Conservation (phyloP, 1,284 basidiomycete genomes). For the Cerioporus squamosus region DNA sequence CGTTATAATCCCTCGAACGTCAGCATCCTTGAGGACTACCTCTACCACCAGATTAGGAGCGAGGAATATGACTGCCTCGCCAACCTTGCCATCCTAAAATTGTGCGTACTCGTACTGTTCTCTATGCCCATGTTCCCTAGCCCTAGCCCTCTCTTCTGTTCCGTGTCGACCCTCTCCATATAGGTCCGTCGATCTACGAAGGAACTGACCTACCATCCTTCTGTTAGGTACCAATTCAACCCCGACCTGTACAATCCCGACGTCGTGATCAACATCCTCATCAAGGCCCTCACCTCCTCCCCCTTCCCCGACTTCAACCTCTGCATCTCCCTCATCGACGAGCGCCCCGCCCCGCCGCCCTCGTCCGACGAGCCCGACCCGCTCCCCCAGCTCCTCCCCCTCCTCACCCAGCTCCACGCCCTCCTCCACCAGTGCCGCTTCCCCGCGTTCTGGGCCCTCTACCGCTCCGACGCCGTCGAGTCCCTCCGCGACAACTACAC, state of each 20-base stretch:
- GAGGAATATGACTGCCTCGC: conserved; percentile 94
- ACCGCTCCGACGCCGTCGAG: conserved; percentile 70
- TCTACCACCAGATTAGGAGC: conserved; percentile 88
- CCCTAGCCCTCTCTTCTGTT: conserved; percentile 11
- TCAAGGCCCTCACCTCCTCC: conserved; percentile 85
- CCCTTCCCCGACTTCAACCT: conserved; percentile 94
- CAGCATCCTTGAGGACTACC: conserved; percentile 91
- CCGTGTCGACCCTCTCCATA: background rate
- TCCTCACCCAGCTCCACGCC: conserved; percentile 75
- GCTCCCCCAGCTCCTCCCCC: conserved; percentile 74
- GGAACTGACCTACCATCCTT: background rate
- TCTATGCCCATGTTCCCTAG: background rate
- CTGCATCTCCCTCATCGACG: conserved; percentile 88
- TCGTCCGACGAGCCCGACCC: conserved; percentile 80
- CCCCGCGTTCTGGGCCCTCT: conserved; percentile 85
- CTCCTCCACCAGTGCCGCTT: conserved; percentile 89
- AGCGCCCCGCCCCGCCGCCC: conserved; percentile 54
- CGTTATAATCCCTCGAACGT: conserved; percentile 96
- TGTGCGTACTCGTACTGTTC: conserved; percentile 48
- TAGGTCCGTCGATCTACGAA: background rate
- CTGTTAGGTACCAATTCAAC: conserved; percentile 92
- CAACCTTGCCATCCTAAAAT: conserved; percentile 87
- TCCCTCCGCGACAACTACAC: conserved; percentile 84
- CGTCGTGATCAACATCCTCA: conserved; percentile 91
- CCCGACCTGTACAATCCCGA: conserved; percentile 91